Conservation (phyloP, 805 yeast species). For the Candida stauntonica region DNA sequence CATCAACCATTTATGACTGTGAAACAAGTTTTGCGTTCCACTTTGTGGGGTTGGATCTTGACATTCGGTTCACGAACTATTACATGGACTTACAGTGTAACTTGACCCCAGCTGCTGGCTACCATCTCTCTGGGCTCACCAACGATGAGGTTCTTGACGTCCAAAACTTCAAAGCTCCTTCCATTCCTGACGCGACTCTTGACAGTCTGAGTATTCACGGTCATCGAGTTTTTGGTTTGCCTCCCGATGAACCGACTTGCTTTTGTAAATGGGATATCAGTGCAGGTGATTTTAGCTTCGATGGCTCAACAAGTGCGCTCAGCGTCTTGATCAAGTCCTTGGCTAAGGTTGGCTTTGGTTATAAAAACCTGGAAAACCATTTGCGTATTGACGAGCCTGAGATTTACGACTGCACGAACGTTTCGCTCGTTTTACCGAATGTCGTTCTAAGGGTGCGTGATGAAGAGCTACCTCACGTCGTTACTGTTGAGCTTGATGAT, state of each 20-base stretch:
- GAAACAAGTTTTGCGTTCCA: slow-evolving; percentile 56
- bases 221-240: slow-evolving; percentile 89
- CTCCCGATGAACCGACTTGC: slow-evolving; percentile 85
- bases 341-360: slow-evolving; percentile 55
- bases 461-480: slow-evolving; percentile 23
- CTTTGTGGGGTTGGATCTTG: slow-evolving; percentile 66
- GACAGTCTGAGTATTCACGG: slow-evolving; percentile 71
- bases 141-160: slow-evolving; percentile 15
- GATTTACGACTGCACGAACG: slow-evolving; percentile 64
- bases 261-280: slow-evolving; percentile 87
- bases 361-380: slow-evolving; percentile 71
- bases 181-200: slow-evolving; percentile 39
- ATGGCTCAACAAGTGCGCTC: slow-evolving; percentile 45
- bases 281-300: slow-evolving; percentile 52
- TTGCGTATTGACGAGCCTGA: slow-evolving; percentile 51
- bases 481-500: slow-evolving; percentile 25
- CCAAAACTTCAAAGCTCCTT: slow-evolving; percentile 8
- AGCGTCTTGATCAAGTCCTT: slow-evolving; percentile 40
- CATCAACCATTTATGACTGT: slow-evolving; percentile 65
- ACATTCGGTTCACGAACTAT: slow-evolving; percentile 81
- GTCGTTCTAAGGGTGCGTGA: slow-evolving; percentile 40
- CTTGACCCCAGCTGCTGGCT: slow-evolving; percentile 51
- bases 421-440: slow-evolving; percentile 51
- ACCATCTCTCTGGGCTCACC: slow-evolving; percentile 16
- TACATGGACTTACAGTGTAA: slow-evolving; percentile 90